phyloP scores from a whole-genome alignment of 139 green algal species.

The Yamagishiella unicocca region DNA sequence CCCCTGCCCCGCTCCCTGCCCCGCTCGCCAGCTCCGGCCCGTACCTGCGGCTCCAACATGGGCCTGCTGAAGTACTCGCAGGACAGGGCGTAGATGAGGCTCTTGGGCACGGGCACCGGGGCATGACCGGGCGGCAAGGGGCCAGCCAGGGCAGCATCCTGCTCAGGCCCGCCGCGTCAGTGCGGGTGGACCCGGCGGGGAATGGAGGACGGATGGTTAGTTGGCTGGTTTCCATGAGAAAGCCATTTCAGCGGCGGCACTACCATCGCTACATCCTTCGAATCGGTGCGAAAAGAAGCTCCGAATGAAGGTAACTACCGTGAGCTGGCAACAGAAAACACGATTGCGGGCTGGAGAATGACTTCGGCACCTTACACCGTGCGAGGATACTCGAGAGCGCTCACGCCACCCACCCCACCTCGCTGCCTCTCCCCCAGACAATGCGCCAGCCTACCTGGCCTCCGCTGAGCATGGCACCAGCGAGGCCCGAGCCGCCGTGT shows the following conservation, averaged over 20 bases:
- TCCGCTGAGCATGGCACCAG: neutral
- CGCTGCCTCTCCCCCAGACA: too few species aligned
- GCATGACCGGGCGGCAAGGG: neutral
- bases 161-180: neutral
- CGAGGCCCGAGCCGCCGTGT: slow-evolving; percentile 29
- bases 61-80: slow-evolving; percentile 81
- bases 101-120: slow-evolving; percentile 59
- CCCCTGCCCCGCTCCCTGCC: neutral
- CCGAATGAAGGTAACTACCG: neutral
- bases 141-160: neutral
- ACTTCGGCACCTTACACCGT: neutral
- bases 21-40: neutral
- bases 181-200: too few species aligned
- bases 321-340: neutral
- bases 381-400: neutral
- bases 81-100: slow-evolving; percentile 68
- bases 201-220: too few species aligned
- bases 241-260: too few species aligned
- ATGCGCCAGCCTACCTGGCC: neutral
- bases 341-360: too few species aligned
- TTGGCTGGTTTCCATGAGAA: too few species aligned
- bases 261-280: too few species aligned
- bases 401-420: neutral
- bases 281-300: too few species aligned
- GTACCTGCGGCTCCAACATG: slow-evolving; percentile 77